Conservation (phyloP, 768 basidiomycete species). For the Termitomyces titanicus region DNA sequence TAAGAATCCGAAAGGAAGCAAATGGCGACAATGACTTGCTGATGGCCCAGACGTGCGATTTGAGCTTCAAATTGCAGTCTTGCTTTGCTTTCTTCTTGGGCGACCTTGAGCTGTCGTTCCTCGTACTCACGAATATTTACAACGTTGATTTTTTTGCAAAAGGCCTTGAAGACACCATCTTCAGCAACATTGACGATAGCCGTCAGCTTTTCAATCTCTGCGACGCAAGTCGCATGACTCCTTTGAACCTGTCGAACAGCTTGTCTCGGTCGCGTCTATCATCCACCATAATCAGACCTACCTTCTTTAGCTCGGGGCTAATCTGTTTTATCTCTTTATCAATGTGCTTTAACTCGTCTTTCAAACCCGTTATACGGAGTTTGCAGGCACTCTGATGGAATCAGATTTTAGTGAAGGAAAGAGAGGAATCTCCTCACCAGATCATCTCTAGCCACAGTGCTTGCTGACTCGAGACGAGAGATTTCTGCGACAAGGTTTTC, state of each 20-base stretch:
- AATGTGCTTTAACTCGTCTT: slow-evolving; percentile 81
- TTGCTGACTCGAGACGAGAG: slow-evolving; percentile 73
- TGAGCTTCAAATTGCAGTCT: slow-evolving; percentile 81
- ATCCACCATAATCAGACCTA: slow-evolving; percentile 17
- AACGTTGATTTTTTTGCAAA: slow-evolving; percentile 80
- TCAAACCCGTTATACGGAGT: slow-evolving; percentile 70
- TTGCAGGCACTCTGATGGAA: slow-evolving; percentile 65
- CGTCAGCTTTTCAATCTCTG: slow-evolving; percentile 51
- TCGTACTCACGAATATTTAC: slow-evolving; percentile 89
- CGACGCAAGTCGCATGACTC: slow-evolving; percentile 47
- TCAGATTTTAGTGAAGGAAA: not conserved
- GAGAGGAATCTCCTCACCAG: slow-evolving; percentile 44
- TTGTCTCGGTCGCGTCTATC: not conserved
- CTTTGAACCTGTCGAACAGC: slow-evolving; percentile 43
- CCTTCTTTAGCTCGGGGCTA: slow-evolving; percentile 71
- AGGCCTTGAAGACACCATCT: slow-evolving; percentile 69
- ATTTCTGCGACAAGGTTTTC: slow-evolving; percentile 77
- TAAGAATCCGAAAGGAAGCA: not conserved
- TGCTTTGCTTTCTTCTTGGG: slow-evolving; percentile 85
- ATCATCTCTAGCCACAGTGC: slow-evolving; percentile 77
- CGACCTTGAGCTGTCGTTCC: slow-evolving; percentile 83
- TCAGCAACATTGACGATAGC: slow-evolving; percentile 72
- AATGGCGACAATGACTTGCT: slow-evolving; percentile 44
- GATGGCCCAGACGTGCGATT: slow-evolving; percentile 80
- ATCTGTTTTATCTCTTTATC: slow-evolving; percentile 66